Evolutionary conservation across 1,284 basidiomycete species (phyloP).

Genomic region (Pyrrhoderma noxium): DNA sequence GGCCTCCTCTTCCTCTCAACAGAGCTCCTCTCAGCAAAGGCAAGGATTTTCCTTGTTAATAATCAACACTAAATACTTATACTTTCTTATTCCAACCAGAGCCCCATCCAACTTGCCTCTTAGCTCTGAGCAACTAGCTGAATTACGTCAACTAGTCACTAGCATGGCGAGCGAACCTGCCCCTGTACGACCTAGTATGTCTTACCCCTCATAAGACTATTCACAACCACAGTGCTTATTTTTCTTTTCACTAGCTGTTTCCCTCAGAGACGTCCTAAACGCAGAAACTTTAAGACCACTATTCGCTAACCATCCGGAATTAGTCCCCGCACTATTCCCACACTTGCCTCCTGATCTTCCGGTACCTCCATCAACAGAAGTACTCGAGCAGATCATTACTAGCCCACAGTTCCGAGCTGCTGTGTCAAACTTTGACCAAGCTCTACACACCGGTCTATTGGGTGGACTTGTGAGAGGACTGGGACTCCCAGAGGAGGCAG

Average conservation of each 20-base stretch:
- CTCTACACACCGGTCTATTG: slow-evolving; percentile 65
- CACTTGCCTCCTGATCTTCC: slow-evolving; percentile 71
- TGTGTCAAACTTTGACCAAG: slow-evolving; percentile 68
- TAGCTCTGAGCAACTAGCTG: slow-evolving; percentile 42
- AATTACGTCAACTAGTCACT: slow-evolving; percentile 36
- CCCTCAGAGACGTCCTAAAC: slow-evolving; percentile 67
- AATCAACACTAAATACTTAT: not conserved
- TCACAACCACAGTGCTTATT: slow-evolving; percentile 9
- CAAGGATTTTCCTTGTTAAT: not conserved
- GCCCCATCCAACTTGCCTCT: slow-evolving; percentile 5
- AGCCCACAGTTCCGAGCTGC: slow-evolving; percentile 54
- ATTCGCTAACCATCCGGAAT: slow-evolving; percentile 57
- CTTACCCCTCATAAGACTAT: slow-evolving; percentile 6
- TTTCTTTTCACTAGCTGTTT: slow-evolving; percentile 38
- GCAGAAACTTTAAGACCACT: slow-evolving; percentile 61
- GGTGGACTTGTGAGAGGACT: slow-evolving; percentile 64
- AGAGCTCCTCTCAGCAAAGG: not conserved
- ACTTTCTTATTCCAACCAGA: slow-evolving; percentile 2
- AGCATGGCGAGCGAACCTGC: slow-evolving; percentile 21
- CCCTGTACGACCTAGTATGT: slow-evolving; percentile 19
- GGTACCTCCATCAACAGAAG: slow-evolving; percentile 54
- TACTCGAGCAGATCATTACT: slow-evolving; percentile 45
- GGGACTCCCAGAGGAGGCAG: slow-evolving; percentile 73
- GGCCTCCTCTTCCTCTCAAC: slow-evolving; percentile 6
- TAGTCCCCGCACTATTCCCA: slow-evolving; percentile 63